phyloP scores from a whole-genome alignment of 129 eudicot genomes.

The Chrysanthemum makinoi region DNA sequence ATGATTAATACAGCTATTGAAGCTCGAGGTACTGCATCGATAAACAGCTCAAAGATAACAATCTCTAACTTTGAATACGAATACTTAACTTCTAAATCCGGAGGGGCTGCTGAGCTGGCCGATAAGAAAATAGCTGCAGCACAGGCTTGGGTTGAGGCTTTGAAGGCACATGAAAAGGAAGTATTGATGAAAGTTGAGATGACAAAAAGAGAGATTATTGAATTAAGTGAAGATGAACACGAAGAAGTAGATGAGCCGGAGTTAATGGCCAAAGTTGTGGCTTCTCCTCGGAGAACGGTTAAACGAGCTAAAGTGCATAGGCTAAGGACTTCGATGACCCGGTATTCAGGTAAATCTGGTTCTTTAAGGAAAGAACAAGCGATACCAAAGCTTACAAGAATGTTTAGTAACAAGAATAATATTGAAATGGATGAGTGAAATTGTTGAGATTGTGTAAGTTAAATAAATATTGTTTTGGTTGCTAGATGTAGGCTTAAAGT shows the following conservation, averaged over 20 bases:
- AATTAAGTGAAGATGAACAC: slow-evolving; percentile 34
- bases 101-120: slow-evolving; percentile 60
- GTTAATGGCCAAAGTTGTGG: slow-evolving; percentile 21
- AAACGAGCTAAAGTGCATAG: slow-evolving; percentile 41
- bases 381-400: slow-evolving; percentile 44
- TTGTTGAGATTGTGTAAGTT: slow-evolving; percentile 22
- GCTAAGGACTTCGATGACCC: slow-evolving; percentile 24
- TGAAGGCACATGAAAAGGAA: slow-evolving; percentile 71
- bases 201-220: slow-evolving; percentile 37
- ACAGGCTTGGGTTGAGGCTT: slow-evolving; percentile 70
- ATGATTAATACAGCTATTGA: slow-evolving; percentile 39
- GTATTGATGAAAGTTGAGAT: slow-evolving; percentile 43
- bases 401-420: slow-evolving; percentile 41
- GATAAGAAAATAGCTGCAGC: slow-evolving; percentile 86
- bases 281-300: slow-evolving; percentile 29
- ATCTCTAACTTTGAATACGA: slow-evolving; percentile 68
- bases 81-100: slow-evolving; percentile 57
- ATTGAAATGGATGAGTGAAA: slow-evolving; percentile 23
- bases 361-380: slow-evolving; percentile 21
- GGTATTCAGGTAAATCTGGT: slow-evolving; percentile 20
- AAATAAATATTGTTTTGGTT: slow-evolving; percentile 30
- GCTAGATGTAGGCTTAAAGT: slow-evolving; percentile 23
- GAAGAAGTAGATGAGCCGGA: slow-evolving; percentile 22
- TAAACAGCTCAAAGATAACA: slow-evolving; percentile 41
- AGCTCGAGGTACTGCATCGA: slow-evolving; percentile 47